phyloP scores from a whole-genome alignment of 1,284 basidiomycete species.

The Ganoderma lingzhi region DNA sequence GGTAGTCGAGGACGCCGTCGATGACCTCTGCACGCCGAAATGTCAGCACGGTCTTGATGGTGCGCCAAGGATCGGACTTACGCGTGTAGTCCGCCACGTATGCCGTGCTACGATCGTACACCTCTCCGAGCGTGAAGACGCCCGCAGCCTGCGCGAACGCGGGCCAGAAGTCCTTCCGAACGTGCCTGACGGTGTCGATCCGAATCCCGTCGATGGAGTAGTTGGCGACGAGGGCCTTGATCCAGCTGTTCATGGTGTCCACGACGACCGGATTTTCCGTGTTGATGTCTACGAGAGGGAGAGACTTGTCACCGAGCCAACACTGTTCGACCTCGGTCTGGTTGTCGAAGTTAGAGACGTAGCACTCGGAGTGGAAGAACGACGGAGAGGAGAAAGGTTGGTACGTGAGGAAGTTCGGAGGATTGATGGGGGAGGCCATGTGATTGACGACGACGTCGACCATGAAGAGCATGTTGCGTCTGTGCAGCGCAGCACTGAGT shows the following conservation, averaged over 20 bases:
- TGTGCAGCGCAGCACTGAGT: slow-evolving; percentile 69
- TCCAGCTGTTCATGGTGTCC: slow-evolving; percentile 66
- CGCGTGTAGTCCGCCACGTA: slow-evolving; percentile 46
- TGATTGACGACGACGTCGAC: slow-evolving; percentile 83
- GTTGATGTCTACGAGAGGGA: slow-evolving; percentile 78
- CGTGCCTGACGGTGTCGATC: slow-evolving; percentile 77
- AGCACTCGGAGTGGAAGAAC: slow-evolving; percentile 72
- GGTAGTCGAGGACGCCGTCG: slow-evolving; percentile 77
- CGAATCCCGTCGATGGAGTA: slow-evolving; percentile 77
- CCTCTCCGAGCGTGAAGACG: slow-evolving; percentile 88
- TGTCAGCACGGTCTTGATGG: not conserved
- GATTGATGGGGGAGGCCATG: slow-evolving; percentile 66
- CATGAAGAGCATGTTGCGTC: slow-evolving; percentile 81
- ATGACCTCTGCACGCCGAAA: slow-evolving; percentile 49
- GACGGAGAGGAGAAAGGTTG: slow-evolving; percentile 65
- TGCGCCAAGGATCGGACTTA: slow-evolving; percentile 31
- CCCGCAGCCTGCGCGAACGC: slow-evolving; percentile 74
- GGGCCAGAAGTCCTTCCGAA: slow-evolving; percentile 74
- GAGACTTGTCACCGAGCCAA: slow-evolving; percentile 77
- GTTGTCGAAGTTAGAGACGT: slow-evolving; percentile 58
- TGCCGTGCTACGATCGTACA: slow-evolving; percentile 65
- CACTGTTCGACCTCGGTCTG: slow-evolving; percentile 72
- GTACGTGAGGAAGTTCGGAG: slow-evolving; percentile 64
- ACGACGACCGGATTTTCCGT: slow-evolving; percentile 70
- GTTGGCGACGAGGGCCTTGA: slow-evolving; percentile 64